These are phyloP conservation scores for Eucalyptus shirleyi DNA, from an alignment of 345 rosid species.

Conservation along the genomic window DNA sequence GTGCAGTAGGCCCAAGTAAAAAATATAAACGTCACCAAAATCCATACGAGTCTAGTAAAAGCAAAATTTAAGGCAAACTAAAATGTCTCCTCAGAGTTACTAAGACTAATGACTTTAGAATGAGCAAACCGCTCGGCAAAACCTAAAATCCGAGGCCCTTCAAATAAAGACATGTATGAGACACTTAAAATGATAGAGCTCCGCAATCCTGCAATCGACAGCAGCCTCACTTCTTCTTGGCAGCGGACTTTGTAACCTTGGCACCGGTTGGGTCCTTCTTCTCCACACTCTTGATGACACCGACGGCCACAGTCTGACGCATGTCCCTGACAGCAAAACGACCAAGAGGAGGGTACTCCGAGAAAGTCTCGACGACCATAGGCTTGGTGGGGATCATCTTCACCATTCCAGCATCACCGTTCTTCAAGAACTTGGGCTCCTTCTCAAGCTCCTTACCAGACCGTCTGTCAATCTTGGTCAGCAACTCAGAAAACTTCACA, in stretches of 20 bases:
- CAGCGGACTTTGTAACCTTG: slow-evolving; percentile 18
- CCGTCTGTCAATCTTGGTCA: slow-evolving; percentile 26
- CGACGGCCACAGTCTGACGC: slow-evolving; percentile 21
- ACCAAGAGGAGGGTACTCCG: slow-evolving; percentile 16
- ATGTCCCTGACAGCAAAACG: slow-evolving; percentile 24
- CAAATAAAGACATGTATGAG: not conserved
- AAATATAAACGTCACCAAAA: not conserved
- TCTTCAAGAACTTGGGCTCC: slow-evolving; percentile 35
- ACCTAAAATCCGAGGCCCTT: not conserved
- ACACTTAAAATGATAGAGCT: not conserved
- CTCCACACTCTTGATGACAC: slow-evolving; percentile 16
- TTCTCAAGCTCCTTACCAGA: slow-evolving; percentile 23
- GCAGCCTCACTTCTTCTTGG: not conserved
- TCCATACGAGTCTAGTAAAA: not conserved
- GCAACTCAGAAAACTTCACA: slow-evolving; percentile 10
- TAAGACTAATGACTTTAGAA: not conserved
- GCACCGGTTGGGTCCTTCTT: slow-evolving; percentile 18
- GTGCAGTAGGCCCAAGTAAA: not conserved
- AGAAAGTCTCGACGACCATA: slow-evolving; percentile 11
- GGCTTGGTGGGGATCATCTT: slow-evolving; percentile 22
- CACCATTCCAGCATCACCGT: slow-evolving; percentile 16
- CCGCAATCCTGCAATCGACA: not conserved
- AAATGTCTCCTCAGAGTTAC: not conserved
- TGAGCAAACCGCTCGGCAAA: not conserved
- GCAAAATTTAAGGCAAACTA: not conserved